These are phyloP conservation scores for Effrenium voratum DNA, from an alignment of 73 alveolate species.

Conservation along the genomic window DNA sequence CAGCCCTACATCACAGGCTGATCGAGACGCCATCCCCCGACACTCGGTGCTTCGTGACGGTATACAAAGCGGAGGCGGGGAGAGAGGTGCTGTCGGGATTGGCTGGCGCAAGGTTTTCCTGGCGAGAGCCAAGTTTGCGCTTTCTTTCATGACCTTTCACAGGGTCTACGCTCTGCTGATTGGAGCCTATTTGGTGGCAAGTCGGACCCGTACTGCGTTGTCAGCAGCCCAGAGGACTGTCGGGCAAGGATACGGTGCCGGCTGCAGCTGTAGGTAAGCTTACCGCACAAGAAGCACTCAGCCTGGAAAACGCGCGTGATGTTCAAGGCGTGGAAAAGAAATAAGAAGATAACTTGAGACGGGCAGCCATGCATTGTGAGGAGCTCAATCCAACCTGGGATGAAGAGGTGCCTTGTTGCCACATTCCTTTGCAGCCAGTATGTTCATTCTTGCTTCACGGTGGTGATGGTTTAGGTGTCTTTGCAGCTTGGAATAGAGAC, in stretches of 20 bases:
- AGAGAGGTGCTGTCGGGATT: neutral
- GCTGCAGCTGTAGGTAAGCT: slow-evolving; percentile 24
- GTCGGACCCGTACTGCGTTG: slow-evolving; percentile 84
- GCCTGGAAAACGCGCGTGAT: slow-evolving; percentile 75
- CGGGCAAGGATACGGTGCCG: neutral
- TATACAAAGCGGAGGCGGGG: slow-evolving; percentile 72
- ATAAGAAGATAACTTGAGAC: neutral
- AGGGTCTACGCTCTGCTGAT: slow-evolving; percentile 82
- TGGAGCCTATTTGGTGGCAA: slow-evolving; percentile 87
- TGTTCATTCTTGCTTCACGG: too few relatives aligned
- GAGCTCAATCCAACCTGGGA: slow-evolving; percentile 86
- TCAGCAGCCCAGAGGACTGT: neutral
- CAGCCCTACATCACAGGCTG: slow-evolving; percentile 15
- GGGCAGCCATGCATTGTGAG: neutral
- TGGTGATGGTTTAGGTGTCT: neutral
- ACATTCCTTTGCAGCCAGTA: neutral
- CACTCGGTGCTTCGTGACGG: slow-evolving; percentile 84
- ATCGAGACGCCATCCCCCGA: slow-evolving; percentile 64
- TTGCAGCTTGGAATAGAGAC: neutral
- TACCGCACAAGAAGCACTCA: slow-evolving; percentile 77
- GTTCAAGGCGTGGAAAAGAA: slow-evolving; percentile 37
- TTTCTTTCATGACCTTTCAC: neutral
- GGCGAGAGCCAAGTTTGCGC: neutral
- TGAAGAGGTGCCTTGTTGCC: slow-evolving; percentile 37
- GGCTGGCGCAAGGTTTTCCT: neutral